These are phyloP conservation scores for Pseudognaphalium luteoalbum DNA, from an alignment of 129 eudicot genomes.

Conservation along the genomic window DNA sequence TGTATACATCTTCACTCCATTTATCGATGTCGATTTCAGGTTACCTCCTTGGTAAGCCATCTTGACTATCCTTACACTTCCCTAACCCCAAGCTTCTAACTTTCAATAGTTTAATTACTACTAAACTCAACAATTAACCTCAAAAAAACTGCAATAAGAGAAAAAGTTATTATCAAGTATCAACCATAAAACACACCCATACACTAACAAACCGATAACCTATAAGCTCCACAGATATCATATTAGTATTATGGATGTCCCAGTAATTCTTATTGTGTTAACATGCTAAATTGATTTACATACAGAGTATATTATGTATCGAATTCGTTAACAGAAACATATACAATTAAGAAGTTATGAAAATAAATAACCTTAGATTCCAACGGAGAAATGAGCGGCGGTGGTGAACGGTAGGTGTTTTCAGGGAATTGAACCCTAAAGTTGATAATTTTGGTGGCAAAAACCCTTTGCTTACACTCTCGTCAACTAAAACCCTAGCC, in stretches of 20 bases:
- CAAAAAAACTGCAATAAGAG: neutral
- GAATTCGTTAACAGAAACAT: neutral
- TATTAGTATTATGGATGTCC: neutral
- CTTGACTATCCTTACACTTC: slow-evolving; percentile 2
- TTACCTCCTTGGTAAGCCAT: slow-evolving; percentile 85
- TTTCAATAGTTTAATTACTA: no score
- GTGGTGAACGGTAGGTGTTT: neutral
- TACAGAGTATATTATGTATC: neutral
- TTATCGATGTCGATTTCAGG: slow-evolving; percentile 80
- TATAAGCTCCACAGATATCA: no score
- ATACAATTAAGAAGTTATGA: neutral
- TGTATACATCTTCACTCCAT: slow-evolving; percentile 85
- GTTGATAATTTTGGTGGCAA: neutral
- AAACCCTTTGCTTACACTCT: neutral
- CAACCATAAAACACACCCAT: neutral
- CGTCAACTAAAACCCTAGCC: neutral
- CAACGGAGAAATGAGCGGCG: neutral
- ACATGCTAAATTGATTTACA: neutral
- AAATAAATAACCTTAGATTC: neutral
- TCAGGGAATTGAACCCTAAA: neutral
- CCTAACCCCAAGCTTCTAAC: neutral
- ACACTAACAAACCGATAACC: neutral
- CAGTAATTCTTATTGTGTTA: no score
- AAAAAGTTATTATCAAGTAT: neutral
- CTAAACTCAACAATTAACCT: neutral